Conservation (phyloP, 495 filamentous ascomycete species). For the Astrocystis sublimbata region DNA sequence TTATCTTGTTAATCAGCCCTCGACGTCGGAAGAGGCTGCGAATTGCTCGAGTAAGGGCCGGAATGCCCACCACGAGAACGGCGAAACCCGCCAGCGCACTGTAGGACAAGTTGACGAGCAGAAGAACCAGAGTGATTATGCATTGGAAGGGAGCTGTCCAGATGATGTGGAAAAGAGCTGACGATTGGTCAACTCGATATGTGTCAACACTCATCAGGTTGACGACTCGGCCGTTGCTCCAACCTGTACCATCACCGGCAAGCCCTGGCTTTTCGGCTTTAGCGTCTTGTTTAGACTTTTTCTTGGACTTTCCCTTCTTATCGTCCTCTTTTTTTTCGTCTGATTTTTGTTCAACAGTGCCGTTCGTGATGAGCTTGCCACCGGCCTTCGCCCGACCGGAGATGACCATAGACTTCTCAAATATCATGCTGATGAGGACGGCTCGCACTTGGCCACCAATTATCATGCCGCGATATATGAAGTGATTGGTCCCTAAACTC, state of each 20-base stretch:
- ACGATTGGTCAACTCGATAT: constrained; percentile 83
- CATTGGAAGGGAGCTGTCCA: constrained; percentile 83
- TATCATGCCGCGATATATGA: constrained; percentile 79
- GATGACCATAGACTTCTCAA: constrained; percentile 80
- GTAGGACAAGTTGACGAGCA: constrained; percentile 83
- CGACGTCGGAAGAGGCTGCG: constrained; percentile 68
- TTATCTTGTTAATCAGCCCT: constrained; percentile 82
- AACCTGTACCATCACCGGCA: constrained; percentile 70
- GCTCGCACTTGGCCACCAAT: constrained; percentile 75
- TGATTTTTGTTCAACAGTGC: constrained; percentile 29
- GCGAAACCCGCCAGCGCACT: constrained; percentile 87
- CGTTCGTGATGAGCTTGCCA: constrained; percentile 42
- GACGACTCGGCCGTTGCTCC: constrained; percentile 87
- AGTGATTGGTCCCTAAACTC: constrained; percentile 74
- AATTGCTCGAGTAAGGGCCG: constrained; percentile 71
- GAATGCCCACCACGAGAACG: constrained; percentile 74
- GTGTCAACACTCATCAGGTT: constrained; percentile 94
- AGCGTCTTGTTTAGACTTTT: too few species aligned
- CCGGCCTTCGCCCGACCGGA: constrained; percentile 78
- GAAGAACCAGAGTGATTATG: constrained; percentile 71
- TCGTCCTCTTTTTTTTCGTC: constrained; percentile 9
- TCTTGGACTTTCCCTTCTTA: not conserved
- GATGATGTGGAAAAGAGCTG: constrained; percentile 82
- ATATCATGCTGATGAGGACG: constrained; percentile 72
- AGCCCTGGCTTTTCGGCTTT: constrained; percentile 49